phyloP scores from a whole-genome alignment of 1,284 basidiomycete species.

The Chalciporus sp. region DNA sequence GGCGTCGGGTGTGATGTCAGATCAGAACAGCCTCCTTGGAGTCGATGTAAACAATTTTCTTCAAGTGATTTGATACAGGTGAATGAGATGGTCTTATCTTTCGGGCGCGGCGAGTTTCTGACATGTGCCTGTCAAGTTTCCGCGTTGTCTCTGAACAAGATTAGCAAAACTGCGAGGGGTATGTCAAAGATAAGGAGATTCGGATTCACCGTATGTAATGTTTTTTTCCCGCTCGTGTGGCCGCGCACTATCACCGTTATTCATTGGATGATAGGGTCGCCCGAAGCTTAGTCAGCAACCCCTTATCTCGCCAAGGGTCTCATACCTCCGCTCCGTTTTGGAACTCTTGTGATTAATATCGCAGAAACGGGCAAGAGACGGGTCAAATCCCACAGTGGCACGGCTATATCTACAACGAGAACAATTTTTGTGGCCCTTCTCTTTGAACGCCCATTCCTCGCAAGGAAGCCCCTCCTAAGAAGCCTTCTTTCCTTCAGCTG shows the following conservation, averaged over 20 bases:
- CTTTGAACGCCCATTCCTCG: conserved; percentile 4
- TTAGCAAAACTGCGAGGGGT: too few relatives aligned
- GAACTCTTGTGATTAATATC: conserved; percentile 1
- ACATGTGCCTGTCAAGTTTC: too few relatives aligned
- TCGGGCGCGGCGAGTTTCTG: too few relatives aligned
- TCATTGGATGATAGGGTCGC: conserved; percentile 28
- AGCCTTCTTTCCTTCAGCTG: not conserved
- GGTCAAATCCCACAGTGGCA: conserved; percentile 21
- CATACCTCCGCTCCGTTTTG: not conserved
- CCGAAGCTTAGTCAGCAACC: conserved; percentile 24
- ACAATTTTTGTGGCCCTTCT: not conserved
- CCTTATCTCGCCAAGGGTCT: conserved; percentile 29
- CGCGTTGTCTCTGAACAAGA: too few relatives aligned
- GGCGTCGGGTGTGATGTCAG: too few relatives aligned
- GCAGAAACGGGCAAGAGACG: conserved; percentile 7
- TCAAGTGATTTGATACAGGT: too few relatives aligned
- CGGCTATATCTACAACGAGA: conserved; percentile 17
- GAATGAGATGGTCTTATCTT: too few relatives aligned
- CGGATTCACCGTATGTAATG: not conserved
- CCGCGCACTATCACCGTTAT: not conserved
- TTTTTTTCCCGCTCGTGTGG: not conserved
- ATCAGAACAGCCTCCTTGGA: too few relatives aligned
- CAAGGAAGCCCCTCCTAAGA: not conserved
- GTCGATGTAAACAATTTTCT: too few relatives aligned
- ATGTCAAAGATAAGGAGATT: too few relatives aligned